These are phyloP conservation scores for Leptographium lundbergii DNA, from an alignment of 2,329 filamentous ascomycete species.

Conservation along the genomic window DNA sequence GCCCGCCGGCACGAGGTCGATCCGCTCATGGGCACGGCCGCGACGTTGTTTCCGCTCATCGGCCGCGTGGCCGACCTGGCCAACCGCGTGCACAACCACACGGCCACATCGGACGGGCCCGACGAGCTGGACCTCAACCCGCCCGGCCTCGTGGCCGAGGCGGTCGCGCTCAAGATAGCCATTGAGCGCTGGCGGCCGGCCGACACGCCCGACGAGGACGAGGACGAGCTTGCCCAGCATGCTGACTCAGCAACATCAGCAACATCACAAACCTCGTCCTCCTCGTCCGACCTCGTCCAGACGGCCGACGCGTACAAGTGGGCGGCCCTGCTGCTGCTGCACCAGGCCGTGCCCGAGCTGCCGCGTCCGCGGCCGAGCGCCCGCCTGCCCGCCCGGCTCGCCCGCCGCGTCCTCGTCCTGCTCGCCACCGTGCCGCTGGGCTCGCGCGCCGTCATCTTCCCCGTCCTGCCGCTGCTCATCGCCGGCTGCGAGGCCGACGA, in stretches of 20 bases:
- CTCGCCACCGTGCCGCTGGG: conserved; percentile 2
- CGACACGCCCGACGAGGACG: not conserved
- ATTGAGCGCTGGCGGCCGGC: not conserved
- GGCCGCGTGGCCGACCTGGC: conserved; percentile 4
- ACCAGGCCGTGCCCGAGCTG: conserved; percentile 4
- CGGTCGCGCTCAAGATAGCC: not conserved
- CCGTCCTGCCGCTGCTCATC: conserved; percentile 1
- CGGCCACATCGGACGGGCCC: not conserved
- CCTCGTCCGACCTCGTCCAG: not conserved
- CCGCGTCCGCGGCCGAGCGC: not conserved
- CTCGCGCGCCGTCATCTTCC: conserved; percentile 5
- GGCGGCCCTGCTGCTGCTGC: not conserved
- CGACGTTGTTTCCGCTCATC: conserved; percentile 1
- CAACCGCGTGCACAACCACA: not conserved
- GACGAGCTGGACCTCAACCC: not conserved
- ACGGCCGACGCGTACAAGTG: conserved; percentile 5
- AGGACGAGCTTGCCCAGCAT: not conserved
- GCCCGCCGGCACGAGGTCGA: not conserved
- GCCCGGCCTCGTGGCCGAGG: conserved; percentile 2
- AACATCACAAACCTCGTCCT: too few species aligned
- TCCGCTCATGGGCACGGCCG: conserved; percentile 2
- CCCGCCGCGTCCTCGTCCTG: not conserved
- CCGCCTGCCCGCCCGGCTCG: not conserved
- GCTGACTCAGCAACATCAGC: not conserved
- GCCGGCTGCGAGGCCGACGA: conserved; percentile 3